Percentiles rank a stretch among this genome's conserved stretches.
Conservation (phyloP, 805 yeast genomes). For the Pichia heedii region DNA sequence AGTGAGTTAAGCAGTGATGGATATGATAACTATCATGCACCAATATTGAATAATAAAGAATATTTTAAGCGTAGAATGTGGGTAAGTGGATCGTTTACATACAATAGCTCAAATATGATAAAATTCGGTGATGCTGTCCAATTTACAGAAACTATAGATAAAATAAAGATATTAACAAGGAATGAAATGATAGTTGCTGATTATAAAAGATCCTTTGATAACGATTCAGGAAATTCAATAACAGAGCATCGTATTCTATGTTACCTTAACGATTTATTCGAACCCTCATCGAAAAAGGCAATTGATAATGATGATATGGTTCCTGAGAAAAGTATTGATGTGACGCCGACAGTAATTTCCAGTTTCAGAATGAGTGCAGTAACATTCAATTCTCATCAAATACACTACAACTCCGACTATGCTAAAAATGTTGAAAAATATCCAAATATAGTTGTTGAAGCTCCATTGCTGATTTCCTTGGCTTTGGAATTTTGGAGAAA, state of each 20-base stretch:
- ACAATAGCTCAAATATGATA: constrained; percentile 25
- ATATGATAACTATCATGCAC: constrained; percentile 72
- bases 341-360: constrained; percentile 34
- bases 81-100: constrained; percentile 60
- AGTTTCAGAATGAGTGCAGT: constrained; percentile 62
- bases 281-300: neutral
- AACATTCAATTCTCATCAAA: constrained; percentile 74
- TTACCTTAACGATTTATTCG: constrained; percentile 41
- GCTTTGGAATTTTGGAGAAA: constrained; percentile 38
- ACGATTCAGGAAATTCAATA: constrained; percentile 19
- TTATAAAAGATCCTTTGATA: constrained; percentile 40
- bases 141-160: constrained; percentile 46
- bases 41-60: constrained; percentile 24
- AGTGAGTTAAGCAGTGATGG: constrained; percentile 57
- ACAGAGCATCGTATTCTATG: constrained; percentile 53
- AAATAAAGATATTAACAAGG: constrained; percentile 28
- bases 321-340: constrained; percentile 21
- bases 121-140: constrained; percentile 29
- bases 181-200: constrained; percentile 40
- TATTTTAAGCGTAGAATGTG: constrained; percentile 62
- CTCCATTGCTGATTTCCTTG: constrained; percentile 66
- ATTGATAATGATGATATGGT: neutral
- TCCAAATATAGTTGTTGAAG: constrained; percentile 61
- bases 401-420: constrained; percentile 63
- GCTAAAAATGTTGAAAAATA: constrained; percentile 48